Conservation (phyloP, 768 basidiomycete species). For the Aureoboletus auriporus region DNA sequence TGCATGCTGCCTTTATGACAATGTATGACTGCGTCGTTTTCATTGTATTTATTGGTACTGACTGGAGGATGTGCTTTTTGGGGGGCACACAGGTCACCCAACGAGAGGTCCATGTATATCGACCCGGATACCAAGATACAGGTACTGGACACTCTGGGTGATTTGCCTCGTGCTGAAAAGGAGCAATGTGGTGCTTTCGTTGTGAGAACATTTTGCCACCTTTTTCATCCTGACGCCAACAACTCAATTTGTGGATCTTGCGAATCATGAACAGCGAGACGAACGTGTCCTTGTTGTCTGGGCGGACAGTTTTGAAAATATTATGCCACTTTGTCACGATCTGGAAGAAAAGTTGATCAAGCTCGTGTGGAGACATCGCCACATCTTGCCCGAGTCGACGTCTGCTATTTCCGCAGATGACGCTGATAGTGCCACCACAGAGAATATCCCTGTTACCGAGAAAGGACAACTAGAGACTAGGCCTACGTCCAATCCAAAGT, state of each 20-base stretch:
- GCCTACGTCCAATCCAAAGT: slow-evolving; percentile 1
- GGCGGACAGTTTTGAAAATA: slow-evolving; percentile 77
- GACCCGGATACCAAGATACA: slow-evolving; percentile 83
- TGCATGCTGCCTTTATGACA: slow-evolving; percentile 70
- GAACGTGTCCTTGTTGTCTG: slow-evolving; percentile 79
- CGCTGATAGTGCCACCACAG: slow-evolving; percentile 36
- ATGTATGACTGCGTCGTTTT: slow-evolving; percentile 42
- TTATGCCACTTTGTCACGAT: slow-evolving; percentile 66
- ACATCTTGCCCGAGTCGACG: slow-evolving; percentile 10
- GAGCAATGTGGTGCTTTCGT: slow-evolving; percentile 90
- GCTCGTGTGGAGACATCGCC: slow-evolving; percentile 65
- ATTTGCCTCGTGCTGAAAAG: slow-evolving; percentile 77
- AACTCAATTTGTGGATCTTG: background rate
- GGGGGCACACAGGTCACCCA: slow-evolving; percentile 45
- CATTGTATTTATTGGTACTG: background rate
- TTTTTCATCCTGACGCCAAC: background rate
- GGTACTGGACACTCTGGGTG: slow-evolving; percentile 65
- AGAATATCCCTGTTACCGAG: slow-evolving; percentile 19
- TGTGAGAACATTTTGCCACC: slow-evolving; percentile 39
- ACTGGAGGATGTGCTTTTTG: background rate
- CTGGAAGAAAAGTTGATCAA: slow-evolving; percentile 78
- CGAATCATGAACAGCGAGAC: slow-evolving; percentile 52
- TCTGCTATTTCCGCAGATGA: slow-evolving; percentile 30
- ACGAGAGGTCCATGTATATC: slow-evolving; percentile 59
- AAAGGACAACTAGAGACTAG: slow-evolving; percentile 4